Conservation (phyloP, 495 filamentous ascomycete species). For the Aspergillus affinis region DNA sequence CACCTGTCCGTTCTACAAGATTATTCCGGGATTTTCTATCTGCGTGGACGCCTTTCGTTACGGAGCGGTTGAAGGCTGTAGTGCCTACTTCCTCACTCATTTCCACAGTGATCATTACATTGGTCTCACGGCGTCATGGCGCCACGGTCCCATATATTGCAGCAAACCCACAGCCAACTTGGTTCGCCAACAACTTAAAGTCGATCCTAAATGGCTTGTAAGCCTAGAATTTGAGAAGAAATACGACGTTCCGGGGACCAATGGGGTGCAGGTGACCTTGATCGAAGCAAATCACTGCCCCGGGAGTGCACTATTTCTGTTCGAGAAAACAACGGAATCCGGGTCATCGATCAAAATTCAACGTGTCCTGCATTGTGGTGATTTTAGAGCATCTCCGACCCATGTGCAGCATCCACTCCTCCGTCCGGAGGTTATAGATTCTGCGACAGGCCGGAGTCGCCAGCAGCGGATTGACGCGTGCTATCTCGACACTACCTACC, state of each 20-base stretch:
- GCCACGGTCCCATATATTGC: slow-evolving; percentile 94
- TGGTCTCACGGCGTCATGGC: slow-evolving; percentile 83
- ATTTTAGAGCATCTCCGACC: slow-evolving; percentile 87
- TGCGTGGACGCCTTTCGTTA: slow-evolving; percentile 97
- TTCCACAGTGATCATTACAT: slow-evolving; percentile 98
- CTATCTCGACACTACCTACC: slow-evolving; percentile 96
- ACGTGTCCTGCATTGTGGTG: slow-evolving; percentile 89
- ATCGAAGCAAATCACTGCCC: slow-evolving; percentile 97
- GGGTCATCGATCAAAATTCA: slow-evolving; percentile 60
- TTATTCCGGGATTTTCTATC: slow-evolving; percentile 86
- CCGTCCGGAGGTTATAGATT: slow-evolving; percentile 67
- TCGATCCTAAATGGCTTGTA: slow-evolving; percentile 82
- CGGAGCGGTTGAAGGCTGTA: slow-evolving; percentile 85
- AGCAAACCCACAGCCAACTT: slow-evolving; percentile 89
- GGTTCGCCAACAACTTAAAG: slow-evolving; percentile 79
- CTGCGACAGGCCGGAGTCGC: slow-evolving; percentile 62
- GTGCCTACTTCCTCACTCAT: slow-evolving; percentile 95
- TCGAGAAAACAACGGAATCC: slow-evolving; percentile 71
- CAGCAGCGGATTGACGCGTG: slow-evolving; percentile 91
- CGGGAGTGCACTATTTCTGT: slow-evolving; percentile 89
- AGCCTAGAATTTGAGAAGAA: slow-evolving; percentile 84
- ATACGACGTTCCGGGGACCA: slow-evolving; percentile 73
- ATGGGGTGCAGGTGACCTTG: slow-evolving; percentile 86
- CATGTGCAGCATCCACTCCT: slow-evolving; percentile 84
- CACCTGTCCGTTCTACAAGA: slow-evolving; percentile 98